These are phyloP conservation scores for Xerocomellus amylosporus DNA, from an alignment of 768 basidiomycete genomes.

Conservation along the genomic window DNA sequence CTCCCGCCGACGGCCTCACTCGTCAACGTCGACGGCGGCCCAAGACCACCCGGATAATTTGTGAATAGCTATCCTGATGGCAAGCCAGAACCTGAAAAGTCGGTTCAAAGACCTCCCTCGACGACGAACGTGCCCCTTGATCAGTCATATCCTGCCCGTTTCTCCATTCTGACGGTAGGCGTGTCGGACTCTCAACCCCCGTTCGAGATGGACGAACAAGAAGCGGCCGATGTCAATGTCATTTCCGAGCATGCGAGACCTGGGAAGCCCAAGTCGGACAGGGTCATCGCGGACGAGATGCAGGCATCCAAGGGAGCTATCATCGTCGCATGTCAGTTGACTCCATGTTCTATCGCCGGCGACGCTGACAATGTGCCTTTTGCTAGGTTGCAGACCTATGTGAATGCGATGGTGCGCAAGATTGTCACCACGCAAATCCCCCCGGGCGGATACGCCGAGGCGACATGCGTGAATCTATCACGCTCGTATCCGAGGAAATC, in stretches of 20 bases:
- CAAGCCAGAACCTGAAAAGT: constrained; percentile 4
- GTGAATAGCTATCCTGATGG: constrained; percentile 1
- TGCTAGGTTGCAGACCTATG: constrained; percentile 68
- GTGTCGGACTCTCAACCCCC: constrained; percentile 1
- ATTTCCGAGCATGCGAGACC: constrained; percentile 62
- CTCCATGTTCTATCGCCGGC: background rate
- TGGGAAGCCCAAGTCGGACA: constrained; percentile 64
- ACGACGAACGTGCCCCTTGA: background rate
- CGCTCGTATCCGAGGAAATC: constrained; percentile 61
- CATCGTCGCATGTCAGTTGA: constrained; percentile 65
- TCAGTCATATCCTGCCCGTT: background rate
- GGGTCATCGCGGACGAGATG: constrained; percentile 65
- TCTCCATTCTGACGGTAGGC: background rate
- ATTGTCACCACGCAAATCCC: constrained; percentile 58
- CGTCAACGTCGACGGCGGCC: background rate
- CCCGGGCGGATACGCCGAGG: constrained; percentile 50
- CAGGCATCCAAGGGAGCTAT: constrained; percentile 50
- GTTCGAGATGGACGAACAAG: constrained; percentile 54
- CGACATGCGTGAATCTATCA: constrained; percentile 56
- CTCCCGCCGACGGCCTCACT: constrained; percentile 4
- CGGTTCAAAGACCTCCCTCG: background rate
- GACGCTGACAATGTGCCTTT: background rate
- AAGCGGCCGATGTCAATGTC: constrained; percentile 55
- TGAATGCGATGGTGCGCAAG: constrained; percentile 69
- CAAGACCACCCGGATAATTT: background rate